Evolutionary conservation across 192 early-diverging fungal species (phyloP), one percentile per base, ranked within the genome.

Genomic region (Ramicandelaber brevisporus): DNA sequence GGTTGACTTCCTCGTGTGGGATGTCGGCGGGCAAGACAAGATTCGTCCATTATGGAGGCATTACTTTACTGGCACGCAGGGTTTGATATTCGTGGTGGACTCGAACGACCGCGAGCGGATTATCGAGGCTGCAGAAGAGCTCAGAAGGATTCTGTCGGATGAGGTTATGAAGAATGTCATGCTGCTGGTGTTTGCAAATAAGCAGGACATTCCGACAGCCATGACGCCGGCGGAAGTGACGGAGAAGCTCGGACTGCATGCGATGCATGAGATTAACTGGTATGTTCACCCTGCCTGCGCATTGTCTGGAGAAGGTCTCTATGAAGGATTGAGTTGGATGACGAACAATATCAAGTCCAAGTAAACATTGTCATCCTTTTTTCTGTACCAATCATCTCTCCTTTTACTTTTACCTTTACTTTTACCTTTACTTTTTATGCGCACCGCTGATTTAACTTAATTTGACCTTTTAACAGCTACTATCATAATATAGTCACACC

Each of bases 211-310:
- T 30, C 66, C 59, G 10, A 59, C 51, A 12, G 86, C 83, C n/a
- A 86, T 89, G 79, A 73, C 79, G 6, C 81, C 78, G 5, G 76
- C 85, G 26, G 88, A 98, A 48, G 72, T 98, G 26, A 80, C 85
- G 13, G 87, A 95, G 43, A 63, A 64, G 31, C 54, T 98, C 20
- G 85, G 82, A 4, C 47, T 98, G 36, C 65, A 77, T 29, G 59
- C 63, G 29, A 70, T 98, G 68, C 68, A 71, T 32, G 81, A 79
- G 19, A 55, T 88, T 36, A 65, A 69, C 30, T 98, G 92, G 92
- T 90, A 85, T 39, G 77, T 83, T 28, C 73, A 76, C 37, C 78
- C 78, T 21, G 75, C 72, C 12, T 83, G 78, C 34, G 78, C 76
- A 0, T 70, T 69, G 4, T 71, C 72, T 3, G 78, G 78, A 10